Conservation (phyloP, 73 alveolate species). For the Paramecium sonneborni region DNA sequence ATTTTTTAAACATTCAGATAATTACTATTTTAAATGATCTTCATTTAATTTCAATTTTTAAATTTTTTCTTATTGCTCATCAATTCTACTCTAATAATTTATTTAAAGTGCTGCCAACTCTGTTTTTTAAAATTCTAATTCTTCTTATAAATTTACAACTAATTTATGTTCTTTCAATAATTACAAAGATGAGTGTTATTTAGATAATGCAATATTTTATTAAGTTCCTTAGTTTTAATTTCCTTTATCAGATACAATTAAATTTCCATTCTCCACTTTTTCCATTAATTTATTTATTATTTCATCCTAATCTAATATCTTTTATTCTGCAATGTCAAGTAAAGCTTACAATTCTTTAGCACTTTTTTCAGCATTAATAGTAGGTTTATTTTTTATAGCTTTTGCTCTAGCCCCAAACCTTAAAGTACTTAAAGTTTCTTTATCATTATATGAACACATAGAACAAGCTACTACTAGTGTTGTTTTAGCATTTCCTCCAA, state of each 20-base stretch:
- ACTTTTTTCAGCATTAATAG: constrained; percentile 76
- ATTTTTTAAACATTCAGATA: background rate
- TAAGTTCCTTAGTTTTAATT: background rate
- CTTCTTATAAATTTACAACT: constrained; percentile 38
- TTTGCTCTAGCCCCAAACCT: constrained; percentile 95
- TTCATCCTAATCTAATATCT: constrained; percentile 67
- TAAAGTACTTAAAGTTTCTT: constrained; percentile 91
- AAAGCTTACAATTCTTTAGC: constrained; percentile 79
- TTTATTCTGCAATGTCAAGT: constrained; percentile 69
- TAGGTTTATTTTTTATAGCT: constrained; percentile 84
- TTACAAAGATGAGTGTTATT: background rate
- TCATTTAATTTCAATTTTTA: background rate
- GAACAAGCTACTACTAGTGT: constrained; percentile 84
- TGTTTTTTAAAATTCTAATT: constrained; percentile 23
- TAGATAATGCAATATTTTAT: background rate
- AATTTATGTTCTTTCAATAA: constrained; percentile 9
- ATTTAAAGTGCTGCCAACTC: constrained; percentile 22
- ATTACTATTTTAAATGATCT: constrained; percentile 23
- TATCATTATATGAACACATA: constrained; percentile 83
- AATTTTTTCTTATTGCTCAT: background rate
- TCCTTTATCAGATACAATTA: background rate
- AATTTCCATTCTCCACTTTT: background rate
- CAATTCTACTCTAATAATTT: background rate
- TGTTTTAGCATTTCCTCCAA: constrained; percentile 96
- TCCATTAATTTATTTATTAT: constrained; percentile 38